Evolutionary conservation across 805 yeast species (phyloP), one percentile per base, ranked within the genome.

Genomic region (Lachancea sp.): DNA sequence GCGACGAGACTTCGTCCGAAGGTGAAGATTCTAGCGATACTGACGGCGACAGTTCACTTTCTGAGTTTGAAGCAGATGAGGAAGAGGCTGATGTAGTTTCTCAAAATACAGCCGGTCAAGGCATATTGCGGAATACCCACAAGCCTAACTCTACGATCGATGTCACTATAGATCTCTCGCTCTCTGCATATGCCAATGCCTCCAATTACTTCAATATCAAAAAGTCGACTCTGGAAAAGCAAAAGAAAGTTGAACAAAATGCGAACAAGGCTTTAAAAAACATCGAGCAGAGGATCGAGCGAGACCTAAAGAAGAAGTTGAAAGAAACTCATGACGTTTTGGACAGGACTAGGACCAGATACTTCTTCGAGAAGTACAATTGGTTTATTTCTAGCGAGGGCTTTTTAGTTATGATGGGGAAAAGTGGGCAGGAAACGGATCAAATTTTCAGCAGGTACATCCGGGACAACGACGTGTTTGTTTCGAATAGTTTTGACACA

Each of bases 351-450:
- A 72, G 97, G 34, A 69, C 75, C 4, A 87, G 86, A 34, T 80
- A 70, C 56, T 89, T 96, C 85, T 92, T 92, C 65, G 98, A 92
- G 58, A 92, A 90, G 61, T 90, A 81, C 60, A 78, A 72, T 54
- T 92, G 98, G 98, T 92, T 92, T 55, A 69, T 89, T n/a, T 76
- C 96, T 0, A 78, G 81, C 49, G 97, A 90, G 56, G 89, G 92
- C 0, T 88, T 83, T 55, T 64, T 92, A 36, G 83, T 94, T 43
- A 61, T 92, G 40, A 87, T 89, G 34, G 97, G 97, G 1, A 77
- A 87, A 47, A 96, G 92, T 56, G 74, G 71, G 17, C 59, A 75
- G 4, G 97, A 90, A 58, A 71, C 77, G 4, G 96, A 89, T 52
- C 74, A 85, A 66, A 74, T 92, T 20, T 83, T 83, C 54, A 80